Evolutionary conservation across 2,329 filamentous ascomycete species (phyloP), one percentile per base, ranked within the genome.

Genomic region (Sporothrix brunneoviolacea): DNA sequence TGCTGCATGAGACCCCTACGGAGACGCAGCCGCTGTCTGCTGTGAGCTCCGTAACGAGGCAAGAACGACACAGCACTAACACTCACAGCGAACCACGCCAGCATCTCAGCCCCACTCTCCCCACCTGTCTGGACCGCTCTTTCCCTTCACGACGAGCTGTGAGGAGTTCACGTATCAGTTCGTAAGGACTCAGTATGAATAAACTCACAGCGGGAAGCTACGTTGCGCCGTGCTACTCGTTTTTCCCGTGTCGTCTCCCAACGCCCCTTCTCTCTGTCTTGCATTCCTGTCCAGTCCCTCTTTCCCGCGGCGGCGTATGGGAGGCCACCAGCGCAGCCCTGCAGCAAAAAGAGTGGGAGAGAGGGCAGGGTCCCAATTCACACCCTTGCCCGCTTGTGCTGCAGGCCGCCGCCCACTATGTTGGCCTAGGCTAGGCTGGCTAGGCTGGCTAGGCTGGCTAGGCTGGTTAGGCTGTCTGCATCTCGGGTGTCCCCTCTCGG

Each of bases 291-390:
- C 45, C 45, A 48, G 22, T 32, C 45, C n/a, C 28, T 33, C 35
- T 13, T 24, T 32, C 46, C 37, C n/a, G 18, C 47, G 39, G 39
- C 47, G 18, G 18, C 47, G 39, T 42, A 50, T 50, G 12, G 39
- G 39, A 50, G 47, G 32, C 38, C 22, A 49, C 46, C 38, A 49
- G 46, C 38, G 39, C 30, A 35, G 37, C 38, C 30, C 27, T 33
- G 37, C 37, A 40, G 27, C 44, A 8, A 22, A 38, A n/a, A 21
- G n/a, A 40, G n/a, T 21, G 15, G 36, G 28, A n/a, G n/a, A n/a
- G n/a, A n/a, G n/a, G n/a, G n/a, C n/a, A n/a, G n/a, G n/a, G n/a
- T n/a, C n/a, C n/a, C n/a, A n/a, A n/a, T n/a, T n/a, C n/a, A n/a
- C n/a, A n/a, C n/a, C n/a, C n/a, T n/a, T n/a, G n/a, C n/a, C n/a